Percentiles rank a stretch among this genome's conserved stretches.
Conservation (phyloP, 345 rosid species). For the Iberis pinnata region DNA sequence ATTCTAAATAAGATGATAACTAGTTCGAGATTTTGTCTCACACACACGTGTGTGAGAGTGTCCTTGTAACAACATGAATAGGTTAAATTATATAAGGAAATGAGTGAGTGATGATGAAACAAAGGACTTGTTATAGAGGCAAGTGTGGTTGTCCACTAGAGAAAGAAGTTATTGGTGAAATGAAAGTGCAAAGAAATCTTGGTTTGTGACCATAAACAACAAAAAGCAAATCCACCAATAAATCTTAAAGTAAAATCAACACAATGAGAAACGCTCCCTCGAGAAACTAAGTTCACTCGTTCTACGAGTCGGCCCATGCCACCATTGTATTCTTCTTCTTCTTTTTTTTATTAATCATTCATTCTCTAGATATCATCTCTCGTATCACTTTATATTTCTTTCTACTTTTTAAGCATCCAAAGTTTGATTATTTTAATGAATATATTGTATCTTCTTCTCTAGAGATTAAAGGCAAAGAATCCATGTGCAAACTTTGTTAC, state of each 20-base stretch:
- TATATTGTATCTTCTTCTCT: constrained; percentile 26
- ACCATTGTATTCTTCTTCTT: constrained; percentile 23
- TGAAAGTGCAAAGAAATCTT: constrained; percentile 26
- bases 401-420: constrained; percentile 27
- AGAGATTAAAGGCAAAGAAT: constrained; percentile 18
- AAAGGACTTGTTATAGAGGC: constrained; percentile 19
- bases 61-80: constrained; percentile 17
- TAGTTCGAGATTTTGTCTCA: background rate
- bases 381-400: constrained; percentile 20
- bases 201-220: constrained; percentile 32
- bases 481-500: constrained; percentile 29
- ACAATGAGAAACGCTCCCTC: constrained; percentile 31
- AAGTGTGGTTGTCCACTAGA: constrained; percentile 25
- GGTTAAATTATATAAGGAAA: constrained; percentile 8
- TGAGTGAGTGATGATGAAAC: constrained; percentile 25
- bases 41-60: background rate
- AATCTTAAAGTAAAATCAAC: constrained; percentile 12
- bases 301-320: constrained; percentile 27
- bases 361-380: constrained; percentile 17
- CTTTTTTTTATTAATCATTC: constrained; percentile 2
- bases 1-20: background rate
- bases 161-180: constrained; percentile 17
- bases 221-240: constrained; percentile 28
- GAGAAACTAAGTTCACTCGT: constrained; percentile 26
- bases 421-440: constrained; percentile 26